phyloP scores from a whole-genome alignment of 805 yeast species.

The Candida insectorum region DNA sequence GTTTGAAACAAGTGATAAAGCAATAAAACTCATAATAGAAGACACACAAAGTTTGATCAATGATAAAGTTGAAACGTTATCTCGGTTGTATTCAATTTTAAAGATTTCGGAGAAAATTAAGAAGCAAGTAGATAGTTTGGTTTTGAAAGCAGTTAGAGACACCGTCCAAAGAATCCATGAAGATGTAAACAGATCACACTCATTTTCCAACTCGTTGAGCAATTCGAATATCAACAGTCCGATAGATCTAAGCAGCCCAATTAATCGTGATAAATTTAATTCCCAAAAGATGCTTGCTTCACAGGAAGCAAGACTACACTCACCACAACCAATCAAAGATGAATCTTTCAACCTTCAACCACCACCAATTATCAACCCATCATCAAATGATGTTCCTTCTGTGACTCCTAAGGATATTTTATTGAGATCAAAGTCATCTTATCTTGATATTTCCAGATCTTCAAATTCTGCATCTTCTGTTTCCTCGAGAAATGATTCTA shows the following conservation, averaged over 20 bases:
- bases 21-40: slow-evolving; percentile 55
- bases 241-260: slow-evolving; percentile 7
- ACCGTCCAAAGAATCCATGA: slow-evolving; percentile 56
- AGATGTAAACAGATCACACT: slow-evolving; percentile 19
- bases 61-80: slow-evolving; percentile 66
- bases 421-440: slow-evolving; percentile 19
- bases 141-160: slow-evolving; percentile 57
- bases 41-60: slow-evolving; percentile 64
- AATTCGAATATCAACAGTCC: slow-evolving; percentile 9
- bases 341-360: slow-evolving; percentile 10
- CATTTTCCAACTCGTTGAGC: slow-evolving; percentile 2
- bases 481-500: slow-evolving; percentile 16
- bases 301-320: slow-evolving; percentile 16
- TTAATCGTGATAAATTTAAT: not conserved
- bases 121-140: slow-evolving; percentile 70
- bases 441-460: slow-evolving; percentile 9
- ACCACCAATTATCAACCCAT: slow-evolving; percentile 13
- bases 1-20: slow-evolving; percentile 61
- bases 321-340: slow-evolving; percentile 30
- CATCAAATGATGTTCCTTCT: slow-evolving; percentile 15
- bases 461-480: slow-evolving; percentile 15
- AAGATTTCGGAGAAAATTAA: slow-evolving; percentile 75
- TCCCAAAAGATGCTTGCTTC: not conserved
- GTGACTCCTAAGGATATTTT: slow-evolving; percentile 48
- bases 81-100: slow-evolving; percentile 69